Base-by-base conservation (phyloP, 768 basidiomycete genomes). In the Calvatia gigantea region DNA sequence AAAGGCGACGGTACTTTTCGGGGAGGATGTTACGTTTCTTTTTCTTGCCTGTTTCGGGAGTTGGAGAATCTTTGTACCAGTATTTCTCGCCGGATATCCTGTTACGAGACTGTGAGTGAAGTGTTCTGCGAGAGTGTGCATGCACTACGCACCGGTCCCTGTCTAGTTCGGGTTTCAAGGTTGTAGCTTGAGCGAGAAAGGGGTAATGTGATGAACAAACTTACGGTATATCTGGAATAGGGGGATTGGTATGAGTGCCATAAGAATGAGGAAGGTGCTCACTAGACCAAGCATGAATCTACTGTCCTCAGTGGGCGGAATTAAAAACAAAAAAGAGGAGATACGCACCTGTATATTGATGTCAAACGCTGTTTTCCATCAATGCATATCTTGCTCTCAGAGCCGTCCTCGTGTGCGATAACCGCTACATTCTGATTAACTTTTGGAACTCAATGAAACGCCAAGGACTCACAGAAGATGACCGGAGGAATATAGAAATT, bases 331-430 rank as follows among this genome's bases (percentile, higher is more conserved):
- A 31, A 4, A 38, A 2, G 38, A 28, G n/a, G 23, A 21, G 47
- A 21, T 19, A 69, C 83, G 14, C 60, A 87, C 87, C 79, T 73
- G 43, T 83, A 75, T 44, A 93, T 85, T 0, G 87, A 89, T 0
- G 88, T 91, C 44, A 91, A 66, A 23, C 91, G 72, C 65, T 93
- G 91, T 63, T 93, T 93, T 15, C 91, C 91, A 61, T 91, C 89
- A 6, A 89, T 87, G 61, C 87, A 89, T 1, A 81, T 83, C 61
- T 81, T 82, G 2, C 71, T 75, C 62, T 89, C 87, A 0, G 78
- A 70, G 0, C 89, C 89, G 61, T 91, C 87, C 0, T 84, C 79
- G 31, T 67, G 62, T 2, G 72, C 66, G 19, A 79, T 70, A 11
- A 82, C 77, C 57, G 85, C 84, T 54, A 31, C 2, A 5, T 12